Evolutionary conservation across 2,329 filamentous ascomycete species (phyloP).

Genomic region (Cladosporium sp.): DNA sequence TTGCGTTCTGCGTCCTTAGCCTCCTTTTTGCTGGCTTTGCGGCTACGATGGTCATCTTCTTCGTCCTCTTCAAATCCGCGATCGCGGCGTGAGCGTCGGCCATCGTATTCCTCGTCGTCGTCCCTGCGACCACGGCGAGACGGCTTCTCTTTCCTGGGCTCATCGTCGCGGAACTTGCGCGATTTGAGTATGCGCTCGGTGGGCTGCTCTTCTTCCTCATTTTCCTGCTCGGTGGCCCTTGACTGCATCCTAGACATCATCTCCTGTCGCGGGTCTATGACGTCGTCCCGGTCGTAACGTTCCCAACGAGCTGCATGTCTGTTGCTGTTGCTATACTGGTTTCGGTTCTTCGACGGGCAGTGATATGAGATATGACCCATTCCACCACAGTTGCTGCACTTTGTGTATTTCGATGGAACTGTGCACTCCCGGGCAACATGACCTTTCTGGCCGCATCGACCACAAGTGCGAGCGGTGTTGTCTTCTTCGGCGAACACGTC

Average conservation of each 20-base stretch:
- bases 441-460: conserved; percentile 18
- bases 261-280: conserved; percentile 2
- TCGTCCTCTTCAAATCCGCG: conserved; percentile 13
- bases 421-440: conserved; percentile 21
- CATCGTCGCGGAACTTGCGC: conserved; percentile 19
- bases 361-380: conserved; percentile 10
- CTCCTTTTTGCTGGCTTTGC: conserved; percentile 15
- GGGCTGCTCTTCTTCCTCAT: conserved; percentile 18
- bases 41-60: conserved; percentile 10
- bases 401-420: not conserved
- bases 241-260: conserved; percentile 10
- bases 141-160: conserved; percentile 7
- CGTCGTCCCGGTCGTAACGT: not conserved
- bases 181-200: conserved; percentile 17
- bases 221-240: conserved; percentile 9
- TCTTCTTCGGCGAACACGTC: not conserved
- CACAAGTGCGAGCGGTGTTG: conserved; percentile 11
- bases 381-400: conserved; percentile 11
- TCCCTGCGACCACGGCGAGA: conserved; percentile 19
- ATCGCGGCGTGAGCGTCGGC: conserved; percentile 19
- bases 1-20: conserved; percentile 21
- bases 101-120: conserved; percentile 24
- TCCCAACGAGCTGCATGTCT: not conserved
- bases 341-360: conserved; percentile 6
- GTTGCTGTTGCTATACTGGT: not conserved